These are phyloP conservation scores for Penicillium soppii DNA, from an alignment of 495 filamentous ascomycete genomes.

Conservation along the genomic window DNA sequence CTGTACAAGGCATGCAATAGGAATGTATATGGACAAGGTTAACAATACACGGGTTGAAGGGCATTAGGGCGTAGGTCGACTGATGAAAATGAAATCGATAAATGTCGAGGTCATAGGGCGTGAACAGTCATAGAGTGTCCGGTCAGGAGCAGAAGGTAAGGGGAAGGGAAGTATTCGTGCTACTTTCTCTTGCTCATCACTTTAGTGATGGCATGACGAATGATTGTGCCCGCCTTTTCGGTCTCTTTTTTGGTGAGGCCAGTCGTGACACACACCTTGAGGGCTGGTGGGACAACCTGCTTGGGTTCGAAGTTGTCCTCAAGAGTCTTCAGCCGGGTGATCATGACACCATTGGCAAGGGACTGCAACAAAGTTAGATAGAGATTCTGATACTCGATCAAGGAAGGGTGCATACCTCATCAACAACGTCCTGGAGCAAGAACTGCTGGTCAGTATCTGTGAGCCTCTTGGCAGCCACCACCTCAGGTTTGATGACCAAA, in stretches of 20 bases:
- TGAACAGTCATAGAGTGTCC: slow-evolving; percentile 23
- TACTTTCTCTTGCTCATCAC: slow-evolving; percentile 61
- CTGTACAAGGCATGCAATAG: slow-evolving; percentile 28
- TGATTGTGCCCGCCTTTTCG: slow-evolving; percentile 83
- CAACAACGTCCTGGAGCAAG: slow-evolving; percentile 83
- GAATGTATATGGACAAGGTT: slow-evolving; percentile 29
- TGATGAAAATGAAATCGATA: slow-evolving; percentile 5
- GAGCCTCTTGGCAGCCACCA: slow-evolving; percentile 67
- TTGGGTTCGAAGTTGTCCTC: slow-evolving; percentile 64
- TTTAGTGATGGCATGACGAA: slow-evolving; percentile 93
- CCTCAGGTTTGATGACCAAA: slow-evolving; percentile 80
- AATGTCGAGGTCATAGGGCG: slow-evolving; percentile 22
- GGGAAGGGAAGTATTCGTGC: slow-evolving; percentile 5
- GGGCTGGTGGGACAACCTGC: slow-evolving; percentile 66
- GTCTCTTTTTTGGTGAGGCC: slow-evolving; percentile 91
- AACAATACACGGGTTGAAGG: slow-evolving; percentile 24
- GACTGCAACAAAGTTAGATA: slow-evolving; percentile 44
- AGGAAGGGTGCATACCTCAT: slow-evolving; percentile 66
- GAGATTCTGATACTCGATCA: not conserved
- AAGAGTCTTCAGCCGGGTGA: slow-evolving; percentile 79
- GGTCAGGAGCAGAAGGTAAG: slow-evolving; percentile 3
- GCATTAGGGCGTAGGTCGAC: slow-evolving; percentile 28
- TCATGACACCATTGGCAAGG: slow-evolving; percentile 81
- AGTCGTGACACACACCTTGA: slow-evolving; percentile 88
- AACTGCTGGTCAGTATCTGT: slow-evolving; percentile 75